A percentile compares a stretch with the other conserved stretches of the same genome.
These are phyloP conservation scores for Diaporthe citrichinensis DNA, from an alignment of 2,329 filamentous ascomycete species.

Conservation along the genomic window DNA sequence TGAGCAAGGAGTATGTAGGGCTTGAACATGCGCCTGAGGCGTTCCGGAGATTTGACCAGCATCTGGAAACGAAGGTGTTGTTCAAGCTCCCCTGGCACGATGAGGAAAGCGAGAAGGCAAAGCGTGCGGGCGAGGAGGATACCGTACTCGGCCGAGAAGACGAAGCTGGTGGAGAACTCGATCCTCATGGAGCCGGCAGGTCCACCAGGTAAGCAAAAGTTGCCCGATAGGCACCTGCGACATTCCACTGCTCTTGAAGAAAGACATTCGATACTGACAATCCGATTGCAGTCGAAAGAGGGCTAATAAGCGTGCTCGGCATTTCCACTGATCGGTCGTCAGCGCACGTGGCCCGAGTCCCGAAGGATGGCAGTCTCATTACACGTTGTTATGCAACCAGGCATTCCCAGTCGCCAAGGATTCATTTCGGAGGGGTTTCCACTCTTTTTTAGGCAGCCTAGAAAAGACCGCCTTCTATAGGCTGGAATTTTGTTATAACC, in stretches of 20 bases:
- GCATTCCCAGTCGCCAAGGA: constrained; percentile 2
- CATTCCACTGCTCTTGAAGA: not conserved
- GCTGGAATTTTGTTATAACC: constrained; percentile 4
- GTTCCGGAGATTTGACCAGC: constrained; percentile 47
- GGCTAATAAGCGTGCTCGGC: constrained; percentile 8
- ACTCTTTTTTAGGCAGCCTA: constrained; percentile 22
- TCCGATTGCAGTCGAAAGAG: not conserved
- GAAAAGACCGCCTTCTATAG: constrained; percentile 1
- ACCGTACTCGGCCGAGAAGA: not conserved
- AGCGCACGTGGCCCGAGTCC: constrained; percentile 21
- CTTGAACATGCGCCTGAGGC: constrained; percentile 49
- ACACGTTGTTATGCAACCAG: not conserved
- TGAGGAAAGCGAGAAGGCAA: fast-evolving
- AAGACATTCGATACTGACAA: constrained; percentile 7
- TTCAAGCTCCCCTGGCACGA: not conserved
- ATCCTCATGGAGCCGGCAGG: not conserved
- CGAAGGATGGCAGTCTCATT: constrained; percentile 4
- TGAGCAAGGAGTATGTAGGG: constrained; percentile 44
- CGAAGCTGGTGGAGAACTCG: not conserved
- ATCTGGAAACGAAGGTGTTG: constrained; percentile 46
- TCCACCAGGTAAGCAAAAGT: not conserved
- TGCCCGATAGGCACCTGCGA: not conserved
- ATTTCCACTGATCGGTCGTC: not conserved
- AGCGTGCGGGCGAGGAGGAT: not conserved
- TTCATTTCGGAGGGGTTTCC: constrained; percentile 28